Conservation (phyloP, 441 rosid genomes). For the Populus hybrid region DNA sequence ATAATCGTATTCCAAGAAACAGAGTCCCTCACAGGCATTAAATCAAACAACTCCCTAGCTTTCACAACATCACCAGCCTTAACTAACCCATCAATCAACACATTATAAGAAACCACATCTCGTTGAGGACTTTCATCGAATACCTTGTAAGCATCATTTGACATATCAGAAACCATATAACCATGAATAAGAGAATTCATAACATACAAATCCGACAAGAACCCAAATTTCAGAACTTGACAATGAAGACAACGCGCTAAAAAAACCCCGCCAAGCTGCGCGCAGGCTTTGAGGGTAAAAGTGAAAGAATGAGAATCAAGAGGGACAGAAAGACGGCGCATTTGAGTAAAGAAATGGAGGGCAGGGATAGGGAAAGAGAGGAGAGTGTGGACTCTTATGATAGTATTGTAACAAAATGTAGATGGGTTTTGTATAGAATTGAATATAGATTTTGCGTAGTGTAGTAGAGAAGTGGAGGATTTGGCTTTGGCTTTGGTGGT, state of each 20-base stretch:
- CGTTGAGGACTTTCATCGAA: conserved; percentile 44
- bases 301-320: conserved; percentile 58
- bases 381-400: conserved; percentile 44
- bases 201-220: conserved; percentile 42
- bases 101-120: conserved; percentile 51
- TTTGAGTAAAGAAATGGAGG: conserved; percentile 39
- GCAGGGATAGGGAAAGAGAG: conserved; percentile 36
- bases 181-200: conserved; percentile 40
- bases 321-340: conserved; percentile 44
- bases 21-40: conserved; percentile 47
- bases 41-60: conserved; percentile 45
- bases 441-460: conserved; percentile 38
- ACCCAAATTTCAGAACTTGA: conserved; percentile 42
- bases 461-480: conserved; percentile 11
- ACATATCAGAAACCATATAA: conserved; percentile 15
- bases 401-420: conserved; percentile 46
- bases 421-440: conserved; percentile 40
- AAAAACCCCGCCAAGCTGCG: conserved; percentile 25
- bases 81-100: conserved; percentile 49
- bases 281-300: conserved; percentile 53
- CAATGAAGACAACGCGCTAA: conserved; percentile 36
- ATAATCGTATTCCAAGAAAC: conserved; percentile 60
- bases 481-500: conserved; percentile 22
- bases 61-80: conserved; percentile 38
- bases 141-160: conserved; percentile 27